A percentile compares a stretch with the other conserved stretches of the same genome.
Evolutionary conservation across 2,329 filamentous ascomycete species (phyloP).

Genomic region (Alternaria atra): DNA sequence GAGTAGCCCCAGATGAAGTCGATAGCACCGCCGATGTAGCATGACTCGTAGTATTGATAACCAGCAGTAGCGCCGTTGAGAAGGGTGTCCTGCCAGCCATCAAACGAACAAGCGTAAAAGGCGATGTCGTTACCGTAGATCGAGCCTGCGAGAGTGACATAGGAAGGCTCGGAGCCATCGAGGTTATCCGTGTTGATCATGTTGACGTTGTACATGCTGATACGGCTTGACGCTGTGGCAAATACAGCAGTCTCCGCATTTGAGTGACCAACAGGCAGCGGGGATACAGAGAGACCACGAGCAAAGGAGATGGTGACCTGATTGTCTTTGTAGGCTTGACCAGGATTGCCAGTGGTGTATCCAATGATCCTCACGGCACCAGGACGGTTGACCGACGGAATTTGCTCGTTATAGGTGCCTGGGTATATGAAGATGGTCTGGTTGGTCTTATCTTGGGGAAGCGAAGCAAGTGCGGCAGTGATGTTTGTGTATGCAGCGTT

Average conservation of each 20-base stretch:
- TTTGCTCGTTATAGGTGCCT: slow-evolving; percentile 67
- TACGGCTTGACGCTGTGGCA: slow-evolving; percentile 56
- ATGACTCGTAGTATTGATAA: slow-evolving; percentile 63
- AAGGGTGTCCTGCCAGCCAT: slow-evolving; percentile 64
- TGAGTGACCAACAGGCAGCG: slow-evolving; percentile 33
- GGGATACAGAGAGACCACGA: slow-evolving; percentile 54
- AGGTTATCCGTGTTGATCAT: slow-evolving; percentile 48
- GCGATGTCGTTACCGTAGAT: slow-evolving; percentile 61
- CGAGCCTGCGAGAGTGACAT: slow-evolving; percentile 61
- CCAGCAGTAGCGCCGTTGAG: slow-evolving; percentile 52
- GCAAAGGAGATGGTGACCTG: slow-evolving; percentile 61
- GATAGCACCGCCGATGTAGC: slow-evolving; percentile 65
- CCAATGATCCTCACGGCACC: slow-evolving; percentile 66
- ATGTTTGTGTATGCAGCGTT: slow-evolving; percentile 46
- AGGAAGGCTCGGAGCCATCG: slow-evolving; percentile 53
- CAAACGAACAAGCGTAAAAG: slow-evolving; percentile 65
- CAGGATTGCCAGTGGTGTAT: slow-evolving; percentile 59
- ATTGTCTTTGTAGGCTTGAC: slow-evolving; percentile 61
- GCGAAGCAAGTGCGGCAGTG: slow-evolving; percentile 49
- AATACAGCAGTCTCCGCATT: slow-evolving; percentile 63
- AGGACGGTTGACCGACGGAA: slow-evolving; percentile 59
- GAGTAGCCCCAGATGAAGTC: slow-evolving; percentile 67
- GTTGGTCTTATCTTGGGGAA: slow-evolving; percentile 48
- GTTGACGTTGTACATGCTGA: slow-evolving; percentile 70
- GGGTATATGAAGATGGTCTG: slow-evolving; percentile 69